A percentile compares a stretch with the other conserved stretches of the same genome.
phyloP scores from a whole-genome alignment of 1,139 yeast genomes.

The Sugiyamaella novakii region DNA sequence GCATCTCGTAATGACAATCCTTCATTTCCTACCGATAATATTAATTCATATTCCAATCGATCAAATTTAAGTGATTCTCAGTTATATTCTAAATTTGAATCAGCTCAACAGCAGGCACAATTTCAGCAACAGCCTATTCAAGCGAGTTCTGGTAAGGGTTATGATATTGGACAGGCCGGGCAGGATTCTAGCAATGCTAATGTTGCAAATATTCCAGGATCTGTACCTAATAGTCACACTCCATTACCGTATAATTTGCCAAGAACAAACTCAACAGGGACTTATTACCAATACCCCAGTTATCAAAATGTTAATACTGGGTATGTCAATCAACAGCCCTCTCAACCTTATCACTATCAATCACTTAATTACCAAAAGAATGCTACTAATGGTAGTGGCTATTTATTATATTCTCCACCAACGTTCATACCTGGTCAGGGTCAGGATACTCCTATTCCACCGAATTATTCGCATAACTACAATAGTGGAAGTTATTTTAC shows the following conservation, averaged over 20 bases:
- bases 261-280: constrained; percentile 1
- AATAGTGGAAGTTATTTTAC: background rate
- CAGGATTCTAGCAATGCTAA: background rate
- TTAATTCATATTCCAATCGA: constrained; percentile 9
- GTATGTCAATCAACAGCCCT: background rate
- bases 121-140: background rate
- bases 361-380: background rate
- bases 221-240: too few species aligned
- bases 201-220: background rate
- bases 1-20: constrained; percentile 9
- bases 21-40: constrained; percentile 1
- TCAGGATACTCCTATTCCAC: too few species aligned
- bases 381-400: background rate
- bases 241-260: background rate
- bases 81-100: constrained; percentile 9
- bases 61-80: constrained; percentile 16
- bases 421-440: too few species aligned
- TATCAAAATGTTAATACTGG: background rate
- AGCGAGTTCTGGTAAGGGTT: too few species aligned
- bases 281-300: background rate
- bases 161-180: too few species aligned
- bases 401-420: background rate
- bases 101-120: background rate
- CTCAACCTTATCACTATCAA: background rate
- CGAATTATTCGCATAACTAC: too few species aligned